phyloP scores from a whole-genome alignment of 2,329 filamentous ascomycete species.

The Cephalotrichum gorgonifer region DNA sequence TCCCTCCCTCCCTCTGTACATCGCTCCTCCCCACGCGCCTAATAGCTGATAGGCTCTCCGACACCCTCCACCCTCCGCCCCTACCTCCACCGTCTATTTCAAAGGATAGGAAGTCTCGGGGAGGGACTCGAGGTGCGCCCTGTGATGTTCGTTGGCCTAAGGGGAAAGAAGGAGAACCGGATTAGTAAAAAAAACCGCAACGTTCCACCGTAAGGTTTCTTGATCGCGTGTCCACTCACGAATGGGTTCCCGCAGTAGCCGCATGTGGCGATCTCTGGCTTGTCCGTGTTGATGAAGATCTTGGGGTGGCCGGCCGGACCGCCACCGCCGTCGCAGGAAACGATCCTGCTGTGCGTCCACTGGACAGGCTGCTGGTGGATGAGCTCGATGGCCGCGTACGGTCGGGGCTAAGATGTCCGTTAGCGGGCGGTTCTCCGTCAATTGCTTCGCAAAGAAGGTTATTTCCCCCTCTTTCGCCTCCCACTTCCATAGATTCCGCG shows the following conservation, averaged over 20 bases:
- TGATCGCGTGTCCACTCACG: no score
- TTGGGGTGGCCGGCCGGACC: conserved; percentile 82
- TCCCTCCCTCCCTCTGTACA: background rate
- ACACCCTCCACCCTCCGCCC: conserved; percentile 2
- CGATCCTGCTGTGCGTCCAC: conserved; percentile 76
- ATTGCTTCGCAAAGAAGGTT: no score
- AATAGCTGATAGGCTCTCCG: no score
- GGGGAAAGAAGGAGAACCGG: conserved; percentile 7
- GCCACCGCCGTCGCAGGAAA: conserved; percentile 86
- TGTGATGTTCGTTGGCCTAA: conserved; percentile 84
- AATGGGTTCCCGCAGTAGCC: conserved; percentile 90
- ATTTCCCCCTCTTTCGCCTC: background rate
- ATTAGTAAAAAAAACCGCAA: no score
- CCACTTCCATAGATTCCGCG: background rate
- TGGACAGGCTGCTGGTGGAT: conserved; percentile 91
- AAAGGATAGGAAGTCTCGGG: conserved; percentile 76
- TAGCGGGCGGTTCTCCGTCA: no score
- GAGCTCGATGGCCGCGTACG: conserved; percentile 83
- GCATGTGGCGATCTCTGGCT: conserved; percentile 84
- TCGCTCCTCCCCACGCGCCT: background rate
- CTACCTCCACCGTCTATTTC: conserved; percentile 23
- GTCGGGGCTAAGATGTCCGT: conserved; percentile 57
- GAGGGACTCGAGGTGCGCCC: conserved; percentile 72
- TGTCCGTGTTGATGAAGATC: conserved; percentile 97
- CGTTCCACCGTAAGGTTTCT: background rate